phyloP scores from a whole-genome alignment of 306 rosid genomes.

The Alnus rubra region DNA sequence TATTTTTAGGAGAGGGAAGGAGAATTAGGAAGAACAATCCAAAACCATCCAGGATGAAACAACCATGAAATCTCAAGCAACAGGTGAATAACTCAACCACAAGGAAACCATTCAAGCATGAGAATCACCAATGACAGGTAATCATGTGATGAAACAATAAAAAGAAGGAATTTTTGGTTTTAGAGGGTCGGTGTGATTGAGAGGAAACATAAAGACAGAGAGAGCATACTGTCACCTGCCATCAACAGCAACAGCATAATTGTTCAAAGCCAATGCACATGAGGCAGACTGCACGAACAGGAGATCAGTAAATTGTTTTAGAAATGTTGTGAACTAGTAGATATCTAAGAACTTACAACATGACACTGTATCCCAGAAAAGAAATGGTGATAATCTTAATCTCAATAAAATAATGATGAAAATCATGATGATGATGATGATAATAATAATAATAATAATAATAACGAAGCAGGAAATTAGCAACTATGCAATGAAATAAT shows the following conservation, averaged over 20 bases:
- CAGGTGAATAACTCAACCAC: not conserved
- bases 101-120: not conserved
- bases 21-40: not conserved
- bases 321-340: not conserved
- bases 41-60: no score
- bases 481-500: constrained; percentile 20
- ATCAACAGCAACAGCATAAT: constrained; percentile 74
- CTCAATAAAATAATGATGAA: not conserved
- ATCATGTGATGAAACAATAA: not conserved
- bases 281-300: constrained; percentile 83
- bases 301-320: not conserved
- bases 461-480: not conserved
- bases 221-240: constrained; percentile 62
- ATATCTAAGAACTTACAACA: constrained; percentile 18
- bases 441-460: not conserved
- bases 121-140: not conserved
- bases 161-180: not conserved
- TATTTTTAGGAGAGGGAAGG: not conserved
- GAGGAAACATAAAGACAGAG: constrained; percentile 21
- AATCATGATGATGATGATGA: not conserved
- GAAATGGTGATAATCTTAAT: not conserved
- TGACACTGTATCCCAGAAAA: constrained; percentile 1
- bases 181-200: not conserved
- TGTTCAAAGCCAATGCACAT: constrained; percentile 81
- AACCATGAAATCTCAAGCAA: not conserved